These are phyloP conservation scores for Tuber umbilicatum DNA, from an alignment of 495 filamentous ascomycete genomes.

Conservation along the genomic window DNA sequence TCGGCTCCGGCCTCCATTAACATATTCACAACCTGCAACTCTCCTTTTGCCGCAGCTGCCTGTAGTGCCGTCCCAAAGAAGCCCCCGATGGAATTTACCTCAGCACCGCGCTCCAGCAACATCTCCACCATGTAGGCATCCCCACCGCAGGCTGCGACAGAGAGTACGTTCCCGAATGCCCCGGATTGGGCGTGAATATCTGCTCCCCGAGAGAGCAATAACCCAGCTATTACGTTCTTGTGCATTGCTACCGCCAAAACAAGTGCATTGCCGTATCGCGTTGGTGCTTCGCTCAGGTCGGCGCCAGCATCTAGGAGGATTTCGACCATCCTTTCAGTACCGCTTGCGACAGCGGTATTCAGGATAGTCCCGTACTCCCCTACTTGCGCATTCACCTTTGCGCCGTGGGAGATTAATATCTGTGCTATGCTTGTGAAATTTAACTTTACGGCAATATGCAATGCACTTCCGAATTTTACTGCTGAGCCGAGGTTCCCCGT, in stretches of 20 bases:
- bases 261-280: neutral
- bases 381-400: slow-evolving; percentile 5
- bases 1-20: slow-evolving; percentile 13
- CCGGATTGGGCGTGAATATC: slow-evolving; percentile 71
- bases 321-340: neutral
- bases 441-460: neutral
- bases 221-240: slow-evolving; percentile 56
- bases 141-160: slow-evolving; percentile 9
- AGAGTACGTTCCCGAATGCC: slow-evolving; percentile 16
- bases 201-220: slow-evolving; percentile 68
- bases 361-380: neutral
- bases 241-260: neutral
- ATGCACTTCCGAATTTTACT: neutral
- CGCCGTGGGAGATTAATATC: neutral
- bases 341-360: neutral
- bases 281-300: neutral
- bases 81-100: slow-evolving; percentile 25
- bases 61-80: slow-evolving; percentile 3
- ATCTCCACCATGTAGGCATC: slow-evolving; percentile 12
- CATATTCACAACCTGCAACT: slow-evolving; percentile 13
- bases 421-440: neutral
- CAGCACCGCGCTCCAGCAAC: slow-evolving; percentile 5
- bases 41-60: slow-evolving; percentile 2
- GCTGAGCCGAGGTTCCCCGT: neutral
- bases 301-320: slow-evolving; percentile 11